Base-by-base conservation (phyloP, 1,284 basidiomycete species). In the Leccinum subfulvum region DNA sequence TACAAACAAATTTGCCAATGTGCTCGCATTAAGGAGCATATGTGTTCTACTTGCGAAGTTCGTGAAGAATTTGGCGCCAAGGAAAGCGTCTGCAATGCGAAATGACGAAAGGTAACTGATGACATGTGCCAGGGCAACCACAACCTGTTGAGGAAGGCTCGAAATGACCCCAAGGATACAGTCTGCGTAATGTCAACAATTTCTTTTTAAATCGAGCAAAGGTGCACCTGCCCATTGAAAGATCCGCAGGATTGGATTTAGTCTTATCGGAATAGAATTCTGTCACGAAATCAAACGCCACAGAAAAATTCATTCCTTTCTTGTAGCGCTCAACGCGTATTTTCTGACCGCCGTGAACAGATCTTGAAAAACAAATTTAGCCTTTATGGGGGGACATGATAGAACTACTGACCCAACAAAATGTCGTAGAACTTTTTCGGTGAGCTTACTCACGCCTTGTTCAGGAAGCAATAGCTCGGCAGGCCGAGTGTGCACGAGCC, bases 1-100 rank as follows among this genome's bases (percentile, higher is more conserved):
- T 33, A 65, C 84, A 28, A 63, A 87, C 78, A 98, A 79, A 71
- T 98, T 98, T 30, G 83, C 82, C 14, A 98, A 78, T 0, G 97
- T 97, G 71, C 94, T 96, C 47, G 89, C 89, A 62, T 91, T 93
- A 56, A 99, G 81, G 14, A 95, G 82, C 95, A 98, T 97, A 66
- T 94, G 90, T 0, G 88, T 85, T 53, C 86, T 84, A 44, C 87
- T 86, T 1, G 91, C 82, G 71, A 98, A 98, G 68, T 83, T 87
- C 16, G 79, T 81, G 75, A 95, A 97, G 69, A 92, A 91, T 44
- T 84, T 82, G 0, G 89, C 86, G 70, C 92, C 88, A 8, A 87
- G 71, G 65, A 96, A 85, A 4, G 88, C 85, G 65, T 91, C 88
- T 23, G 90, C 88, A 41, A 97, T 83, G 35, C 82, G 83, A 76